These are phyloP conservation scores for Talinum fruticosum DNA, from an alignment of 148 eudicot species.

Conservation along the genomic window DNA sequence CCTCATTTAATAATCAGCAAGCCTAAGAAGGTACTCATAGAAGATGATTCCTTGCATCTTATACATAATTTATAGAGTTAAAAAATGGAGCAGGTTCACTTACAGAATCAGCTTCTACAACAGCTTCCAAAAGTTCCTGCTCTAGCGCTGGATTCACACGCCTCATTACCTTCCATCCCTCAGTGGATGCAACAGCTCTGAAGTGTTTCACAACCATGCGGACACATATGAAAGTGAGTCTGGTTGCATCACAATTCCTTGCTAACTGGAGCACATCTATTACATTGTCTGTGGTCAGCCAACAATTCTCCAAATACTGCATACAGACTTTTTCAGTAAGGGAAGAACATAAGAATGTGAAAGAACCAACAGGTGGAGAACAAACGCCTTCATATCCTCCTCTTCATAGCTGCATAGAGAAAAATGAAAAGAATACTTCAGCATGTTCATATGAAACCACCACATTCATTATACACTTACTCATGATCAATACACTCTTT, in stretches of 20 bases:
- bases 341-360: conserved; percentile 64
- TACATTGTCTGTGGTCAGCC: conserved; percentile 60
- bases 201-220: conserved; percentile 60
- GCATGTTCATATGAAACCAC: background rate
- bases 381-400: conserved; percentile 67
- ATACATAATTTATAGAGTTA: background rate
- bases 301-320: conserved; percentile 49
- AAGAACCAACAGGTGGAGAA: conserved; percentile 66
- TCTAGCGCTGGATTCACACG: conserved; percentile 63
- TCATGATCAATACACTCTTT: no score
- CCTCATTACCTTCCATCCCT: conserved; percentile 85
- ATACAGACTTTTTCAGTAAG: conserved; percentile 54
- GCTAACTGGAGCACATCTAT: conserved; percentile 78
- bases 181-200: conserved; percentile 53
- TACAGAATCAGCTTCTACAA: conserved; percentile 80
- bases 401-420: conserved; percentile 59
- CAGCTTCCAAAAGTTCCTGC: conserved; percentile 72
- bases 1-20: background rate
- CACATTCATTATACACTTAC: no score
- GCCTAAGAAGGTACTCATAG: background rate
- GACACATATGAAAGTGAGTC: conserved; percentile 50
- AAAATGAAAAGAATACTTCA: background rate
- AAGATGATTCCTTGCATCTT: background rate
- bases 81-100: conserved; percentile 24
- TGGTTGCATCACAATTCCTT: conserved; percentile 62